Evolutionary conservation across 371 early-diverging fungal species (phyloP), one percentile per base, ranked within the genome.

Genomic region (Haplosporangium sp.): DNA sequence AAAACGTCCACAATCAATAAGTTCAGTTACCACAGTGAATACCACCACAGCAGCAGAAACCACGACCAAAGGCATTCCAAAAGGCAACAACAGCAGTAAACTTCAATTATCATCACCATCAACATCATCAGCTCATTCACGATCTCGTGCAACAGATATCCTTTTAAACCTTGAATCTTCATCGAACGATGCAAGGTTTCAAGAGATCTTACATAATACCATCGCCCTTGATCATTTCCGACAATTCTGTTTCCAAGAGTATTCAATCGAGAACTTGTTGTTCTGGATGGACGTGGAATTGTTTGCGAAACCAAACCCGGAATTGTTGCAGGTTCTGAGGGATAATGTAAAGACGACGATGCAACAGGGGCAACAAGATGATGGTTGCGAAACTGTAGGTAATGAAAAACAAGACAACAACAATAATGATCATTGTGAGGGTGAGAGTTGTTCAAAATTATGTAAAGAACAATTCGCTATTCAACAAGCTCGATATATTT

Each of bases 221-320:
- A 76, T 88, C 44, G 83, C 86, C 0, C 40, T 90, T 27, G 81
- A 86, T 47, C 86, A 74, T 55, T 89, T 91, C 57, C 83, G 81
- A 15, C 86, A 88, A 72, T 89, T 89, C 62, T 87, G 89, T 71
- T 67, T 88, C 57, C 84, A 84, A 59, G 89, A 91, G 67, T 88
- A 85, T 67, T 84, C 86, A 1, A 84, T 89, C 53, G 91, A 91
- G 68, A 87, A 86, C 55, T 67, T 88, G 1, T 70, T 90, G 27
- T 91, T 91, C 71, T 91, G 88, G 88, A 60, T 91, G 67, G 89
- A 90, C 39, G 86, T 87, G 7, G 90, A 91, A 65, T 58, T 87
- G 11, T 90, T 86, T 77, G 84, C 73, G 19, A 82, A 72, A 45
- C 71, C 61, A 3, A 65, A 58, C 15, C 4, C 9, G 20, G 74